A percentile compares a stretch with the other conserved stretches of the same genome.
Evolutionary conservation across 768 basidiomycete species (phyloP).

Genomic region (Cubamyces lactineus): DNA sequence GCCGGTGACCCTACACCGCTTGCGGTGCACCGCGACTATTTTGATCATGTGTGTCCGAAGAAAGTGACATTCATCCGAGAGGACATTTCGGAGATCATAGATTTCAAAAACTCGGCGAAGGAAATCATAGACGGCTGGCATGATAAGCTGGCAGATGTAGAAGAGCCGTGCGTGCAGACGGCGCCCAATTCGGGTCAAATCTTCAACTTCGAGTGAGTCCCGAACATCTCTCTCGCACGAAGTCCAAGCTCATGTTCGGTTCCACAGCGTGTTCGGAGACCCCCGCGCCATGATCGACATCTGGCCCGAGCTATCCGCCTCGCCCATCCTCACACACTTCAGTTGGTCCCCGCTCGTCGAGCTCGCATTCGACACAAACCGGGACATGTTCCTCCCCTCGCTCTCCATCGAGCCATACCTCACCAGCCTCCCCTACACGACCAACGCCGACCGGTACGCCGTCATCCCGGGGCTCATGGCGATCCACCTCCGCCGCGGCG

Average conservation of each 20-base stretch:
- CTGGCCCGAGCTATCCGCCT: slow-evolving; percentile 46
- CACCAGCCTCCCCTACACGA: slow-evolving; percentile 4
- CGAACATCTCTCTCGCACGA: background rate
- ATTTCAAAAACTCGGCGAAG: slow-evolving; percentile 36
- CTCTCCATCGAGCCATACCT: slow-evolving; percentile 3
- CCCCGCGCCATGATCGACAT: slow-evolving; percentile 32
- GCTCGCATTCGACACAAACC: slow-evolving; percentile 38
- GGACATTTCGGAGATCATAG: slow-evolving; percentile 33
- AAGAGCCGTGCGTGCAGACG: slow-evolving; percentile 39
- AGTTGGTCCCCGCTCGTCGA: slow-evolving; percentile 57
- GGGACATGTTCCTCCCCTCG: slow-evolving; percentile 21
- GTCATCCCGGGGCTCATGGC: slow-evolving; percentile 56
- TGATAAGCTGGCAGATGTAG: slow-evolving; percentile 37
- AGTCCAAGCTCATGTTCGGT: too few species aligned
- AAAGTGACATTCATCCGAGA: slow-evolving; percentile 37
- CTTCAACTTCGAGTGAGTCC: slow-evolving; percentile 24
- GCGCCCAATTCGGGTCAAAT: slow-evolving; percentile 21
- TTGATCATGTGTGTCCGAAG: slow-evolving; percentile 44
- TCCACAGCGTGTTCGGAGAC: slow-evolving; percentile 28
- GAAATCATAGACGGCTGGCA: slow-evolving; percentile 44
- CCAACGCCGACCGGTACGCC: slow-evolving; percentile 25
- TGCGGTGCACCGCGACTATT: slow-evolving; percentile 43
- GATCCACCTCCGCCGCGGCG: slow-evolving; percentile 60
- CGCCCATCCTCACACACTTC: slow-evolving; percentile 55
- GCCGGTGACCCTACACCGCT: slow-evolving; percentile 38